Base-by-base conservation (phyloP, 1,284 basidiomycete genomes). In the Naganishia sp. region DNA sequence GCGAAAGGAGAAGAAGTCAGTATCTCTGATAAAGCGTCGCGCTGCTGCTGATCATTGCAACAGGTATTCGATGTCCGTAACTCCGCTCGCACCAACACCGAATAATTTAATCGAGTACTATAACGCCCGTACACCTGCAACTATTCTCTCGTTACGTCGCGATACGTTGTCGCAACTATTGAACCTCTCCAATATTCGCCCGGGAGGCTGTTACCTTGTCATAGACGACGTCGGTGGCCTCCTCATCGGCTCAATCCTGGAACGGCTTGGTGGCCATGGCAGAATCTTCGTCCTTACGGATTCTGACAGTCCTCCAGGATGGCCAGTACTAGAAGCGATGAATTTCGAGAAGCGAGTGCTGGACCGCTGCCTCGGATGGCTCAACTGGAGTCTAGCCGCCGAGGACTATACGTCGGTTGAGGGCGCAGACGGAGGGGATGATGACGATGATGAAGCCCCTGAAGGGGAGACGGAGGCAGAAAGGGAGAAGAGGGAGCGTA, bases 151-250 rank as follows among this genome's bases (percentile, higher is more conserved):
- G 70, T 84, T 99, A 46, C 88, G 96, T 7, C 82, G 88, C 39
- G 96, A 99, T 79, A 87, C 92, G 0, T 82, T 99, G 25, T 88
- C 92, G 1, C 94, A 98, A 77, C 86, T 96, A 69, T 80, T 99
- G 42, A 90, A 86, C 63, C 81, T 94, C 64, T 89, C 87, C 21
- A 94, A 93, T 73, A 84, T 97, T 28, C 83, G 87, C 28, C 91
- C 94, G 0, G 93, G 90, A 2, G 92, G 93, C 16, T 82, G 88
- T 69, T 93, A 96, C 75, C 79, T 99, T 54, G 89, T 90, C 1
- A 88, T 97, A 0, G 96, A 99, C 73, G 94, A 97, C 75, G 89
- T 90, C 16, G 92, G 91, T 25, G 92, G 96, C 1, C 76, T 99
- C n/a, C 79, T 96, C 2, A 90, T 94, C 0, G 87, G 91, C 0